These are phyloP conservation scores for Phytophthora tubulina DNA, from an alignment of 352 stramenopile species.

Conservation along the genomic window DNA sequence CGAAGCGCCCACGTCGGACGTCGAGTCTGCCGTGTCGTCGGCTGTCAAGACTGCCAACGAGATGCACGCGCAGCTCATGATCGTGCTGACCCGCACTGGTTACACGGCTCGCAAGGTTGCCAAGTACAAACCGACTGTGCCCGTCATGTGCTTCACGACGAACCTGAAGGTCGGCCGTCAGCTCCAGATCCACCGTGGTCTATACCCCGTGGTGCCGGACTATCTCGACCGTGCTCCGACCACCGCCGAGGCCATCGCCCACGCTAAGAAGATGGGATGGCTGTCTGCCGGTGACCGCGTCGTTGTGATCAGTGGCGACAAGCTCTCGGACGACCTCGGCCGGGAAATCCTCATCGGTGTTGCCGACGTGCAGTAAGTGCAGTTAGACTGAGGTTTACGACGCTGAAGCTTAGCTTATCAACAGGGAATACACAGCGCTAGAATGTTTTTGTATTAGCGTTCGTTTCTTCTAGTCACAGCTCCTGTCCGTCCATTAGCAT, in stretches of 20 bases:
- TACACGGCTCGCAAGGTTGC: constrained; percentile 86
- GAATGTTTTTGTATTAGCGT: constrained; percentile 38
- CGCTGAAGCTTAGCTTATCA: constrained; percentile 13
- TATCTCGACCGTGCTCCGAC: constrained; percentile 67
- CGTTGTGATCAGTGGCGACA: constrained; percentile 88
- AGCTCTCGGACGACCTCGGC: constrained; percentile 80
- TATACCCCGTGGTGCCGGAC: constrained; percentile 78
- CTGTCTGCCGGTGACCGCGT: constrained; percentile 90
- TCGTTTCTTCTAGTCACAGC: constrained; percentile 16
- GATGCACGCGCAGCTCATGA: constrained; percentile 87
- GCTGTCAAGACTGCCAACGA: constrained; percentile 88
- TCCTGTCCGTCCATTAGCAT: constrained; percentile 10
- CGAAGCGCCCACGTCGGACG: constrained; percentile 64
- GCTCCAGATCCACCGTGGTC: constrained; percentile 91
- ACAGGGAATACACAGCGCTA: constrained; percentile 27
- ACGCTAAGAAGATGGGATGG: constrained; percentile 94
- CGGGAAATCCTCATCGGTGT: constrained; percentile 89
- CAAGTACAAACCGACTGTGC: constrained; percentile 93
- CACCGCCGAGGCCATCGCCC: constrained; percentile 88
- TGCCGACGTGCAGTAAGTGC: constrained; percentile 75
- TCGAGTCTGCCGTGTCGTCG: constrained; percentile 88
- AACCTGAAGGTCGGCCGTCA: constrained; percentile 91
- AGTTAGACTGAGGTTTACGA: background rate
- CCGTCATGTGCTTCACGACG: constrained; percentile 92
- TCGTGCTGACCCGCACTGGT: constrained; percentile 86